These are phyloP conservation scores for Aspergillus pseudoglaucus DNA, from an alignment of 2,329 filamentous ascomycete genomes.

Conservation along the genomic window DNA sequence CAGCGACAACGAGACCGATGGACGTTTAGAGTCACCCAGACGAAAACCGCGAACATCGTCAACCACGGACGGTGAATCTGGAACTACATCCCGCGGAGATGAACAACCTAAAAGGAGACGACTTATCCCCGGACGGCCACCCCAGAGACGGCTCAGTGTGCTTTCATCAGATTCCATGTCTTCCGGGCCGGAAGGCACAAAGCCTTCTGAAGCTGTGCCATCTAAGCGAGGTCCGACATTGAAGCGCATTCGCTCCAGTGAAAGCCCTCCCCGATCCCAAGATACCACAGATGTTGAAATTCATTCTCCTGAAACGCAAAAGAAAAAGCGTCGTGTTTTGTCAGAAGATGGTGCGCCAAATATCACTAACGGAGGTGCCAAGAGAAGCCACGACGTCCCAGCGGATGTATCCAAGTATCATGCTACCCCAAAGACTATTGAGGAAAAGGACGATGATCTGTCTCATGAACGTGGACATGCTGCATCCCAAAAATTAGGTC, in stretches of 20 bases:
- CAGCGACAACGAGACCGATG: constrained; percentile 23
- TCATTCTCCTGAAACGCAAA: constrained; percentile 28
- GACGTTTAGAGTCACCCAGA: constrained; percentile 21
- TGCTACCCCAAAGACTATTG: constrained; percentile 11
- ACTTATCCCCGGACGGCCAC: constrained; percentile 36
- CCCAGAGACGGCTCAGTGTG: constrained; percentile 31
- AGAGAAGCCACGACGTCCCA: constrained; percentile 18
- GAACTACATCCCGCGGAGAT: constrained; percentile 21
- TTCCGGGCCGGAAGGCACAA: constrained; percentile 31
- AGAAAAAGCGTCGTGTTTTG: constrained; percentile 38
- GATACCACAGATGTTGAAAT: constrained; percentile 26
- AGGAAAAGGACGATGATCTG: constrained; percentile 11
- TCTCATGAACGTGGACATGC: constrained; percentile 7
- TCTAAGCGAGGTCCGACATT: constrained; percentile 18
- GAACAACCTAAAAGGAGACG: constrained; percentile 34
- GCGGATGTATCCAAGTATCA: constrained; percentile 14
- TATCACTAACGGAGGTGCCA: constrained; percentile 23
- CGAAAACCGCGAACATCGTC: constrained; percentile 19
- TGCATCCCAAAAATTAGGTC: background rate
- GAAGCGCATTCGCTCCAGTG: constrained; percentile 38
- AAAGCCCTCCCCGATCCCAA: constrained; percentile 35
- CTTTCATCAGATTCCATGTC: constrained; percentile 37
- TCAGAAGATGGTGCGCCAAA: constrained; percentile 32
- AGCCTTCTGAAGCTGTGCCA: constrained; percentile 17
- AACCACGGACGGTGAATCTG: constrained; percentile 27